A percentile compares a stretch with the other conserved stretches of the same genome.
phyloP scores from a whole-genome alignment of 2,329 filamentous ascomycete genomes.

The Colletotrichum siamense region DNA sequence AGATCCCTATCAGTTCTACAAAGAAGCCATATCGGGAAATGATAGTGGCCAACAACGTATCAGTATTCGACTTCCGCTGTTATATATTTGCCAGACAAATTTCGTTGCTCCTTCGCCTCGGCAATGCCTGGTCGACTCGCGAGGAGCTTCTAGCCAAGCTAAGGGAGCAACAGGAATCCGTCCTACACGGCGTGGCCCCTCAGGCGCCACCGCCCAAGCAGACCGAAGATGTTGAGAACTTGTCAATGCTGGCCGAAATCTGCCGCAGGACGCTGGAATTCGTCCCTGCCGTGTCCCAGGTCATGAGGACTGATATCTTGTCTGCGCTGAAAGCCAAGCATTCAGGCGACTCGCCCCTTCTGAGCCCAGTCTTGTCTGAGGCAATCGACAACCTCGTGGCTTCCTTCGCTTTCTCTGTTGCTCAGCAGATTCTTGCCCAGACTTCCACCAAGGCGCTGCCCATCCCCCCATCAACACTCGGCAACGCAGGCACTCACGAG shows the following conservation, averaged over 20 bases:
- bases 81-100: conserved; percentile 94
- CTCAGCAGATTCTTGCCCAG: conserved; percentile 78
- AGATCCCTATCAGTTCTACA: conserved; percentile 66
- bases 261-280: conserved; percentile 85
- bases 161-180: conserved; percentile 65
- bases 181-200: conserved; percentile 63
- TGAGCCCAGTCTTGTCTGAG: conserved; percentile 48
- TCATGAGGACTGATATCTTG: conserved; percentile 79
- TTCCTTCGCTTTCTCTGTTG: conserved; percentile 79
- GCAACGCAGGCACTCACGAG: conserved; percentile 54
- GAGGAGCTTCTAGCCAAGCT: conserved; percentile 68
- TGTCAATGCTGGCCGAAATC: conserved; percentile 83
- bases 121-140: conserved; percentile 71
- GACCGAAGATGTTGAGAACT: conserved; percentile 72
- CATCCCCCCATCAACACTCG: conserved; percentile 65
- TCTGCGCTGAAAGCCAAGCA: conserved; percentile 52
- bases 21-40: conserved; percentile 88
- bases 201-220: conserved; percentile 52
- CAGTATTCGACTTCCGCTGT: conserved; percentile 91
- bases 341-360: conserved; percentile 28
- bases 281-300: conserved; percentile 78
- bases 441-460: conserved; percentile 73
- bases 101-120: conserved; percentile 79
- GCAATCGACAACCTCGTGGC: conserved; percentile 76
- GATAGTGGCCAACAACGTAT: conserved; percentile 94